Evolutionary conservation across 2,329 filamentous ascomycete species (phyloP).

Genomic region (Penicillium sp.): DNA sequence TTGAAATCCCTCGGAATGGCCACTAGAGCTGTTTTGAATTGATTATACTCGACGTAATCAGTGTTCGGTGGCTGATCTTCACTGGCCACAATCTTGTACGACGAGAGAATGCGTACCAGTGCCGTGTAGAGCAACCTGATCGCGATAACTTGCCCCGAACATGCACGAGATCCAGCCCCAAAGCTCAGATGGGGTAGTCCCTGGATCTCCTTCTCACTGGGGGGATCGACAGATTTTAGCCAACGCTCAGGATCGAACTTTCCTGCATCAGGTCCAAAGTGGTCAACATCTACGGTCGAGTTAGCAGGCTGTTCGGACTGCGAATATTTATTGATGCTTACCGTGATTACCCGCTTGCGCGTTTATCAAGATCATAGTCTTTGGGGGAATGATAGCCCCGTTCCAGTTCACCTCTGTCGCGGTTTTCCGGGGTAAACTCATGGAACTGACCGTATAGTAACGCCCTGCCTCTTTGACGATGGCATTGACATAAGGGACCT

Average conservation of each 20-base stretch:
- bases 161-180: conserved; percentile 52
- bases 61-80: conserved; percentile 50
- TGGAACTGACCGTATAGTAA: conserved; percentile 65
- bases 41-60: conserved; percentile 55
- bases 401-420: conserved; percentile 61
- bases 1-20: conserved; percentile 54
- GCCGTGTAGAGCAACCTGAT: no score
- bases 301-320: no score
- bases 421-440: conserved; percentile 59
- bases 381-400: conserved; percentile 57
- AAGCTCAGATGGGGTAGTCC: conserved; percentile 51
- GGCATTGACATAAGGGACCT: conserved; percentile 62
- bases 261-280: conserved; percentile 50
- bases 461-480: conserved; percentile 65
- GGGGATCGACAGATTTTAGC: conserved; percentile 38
- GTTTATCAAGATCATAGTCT: conserved; percentile 68
- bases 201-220: conserved; percentile 36
- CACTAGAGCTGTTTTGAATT: conserved; percentile 52
- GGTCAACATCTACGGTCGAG: conserved; percentile 52
- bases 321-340: no score
- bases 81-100: conserved; percentile 46
- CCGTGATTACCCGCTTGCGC: conserved; percentile 64
- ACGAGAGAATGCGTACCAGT: conserved; percentile 46
- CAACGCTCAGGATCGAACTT: conserved; percentile 60
- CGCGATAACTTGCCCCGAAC: conserved; percentile 48